A percentile compares a stretch with the other conserved stretches of the same genome.
phyloP scores from a whole-genome alignment of 768 basidiomycete species.

The Suillus alpinus region DNA sequence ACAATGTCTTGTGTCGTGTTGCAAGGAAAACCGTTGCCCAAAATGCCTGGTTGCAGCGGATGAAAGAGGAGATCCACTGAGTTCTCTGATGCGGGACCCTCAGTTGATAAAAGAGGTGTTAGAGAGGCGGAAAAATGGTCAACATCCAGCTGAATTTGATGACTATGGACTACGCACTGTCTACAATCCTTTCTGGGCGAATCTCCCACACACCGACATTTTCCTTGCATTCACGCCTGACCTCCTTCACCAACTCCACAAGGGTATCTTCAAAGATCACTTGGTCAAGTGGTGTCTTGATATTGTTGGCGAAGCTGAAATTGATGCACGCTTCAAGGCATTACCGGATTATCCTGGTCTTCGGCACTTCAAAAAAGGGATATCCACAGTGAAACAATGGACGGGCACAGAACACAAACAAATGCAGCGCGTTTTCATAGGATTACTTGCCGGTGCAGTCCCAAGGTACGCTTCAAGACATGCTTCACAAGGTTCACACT shows the following conservation, averaged over 20 bases:
- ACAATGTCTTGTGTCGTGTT: constrained; percentile 14
- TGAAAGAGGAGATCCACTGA: constrained; percentile 1
- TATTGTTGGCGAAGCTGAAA: constrained; percentile 7
- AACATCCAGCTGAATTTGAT: constrained; percentile 5
- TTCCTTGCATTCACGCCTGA: constrained; percentile 36
- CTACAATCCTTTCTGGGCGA: constrained; percentile 38
- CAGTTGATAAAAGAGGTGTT: neutral
- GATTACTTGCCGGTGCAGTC: constrained; percentile 23
- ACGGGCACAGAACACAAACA: constrained; percentile 41
- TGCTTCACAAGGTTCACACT: too few relatives aligned
- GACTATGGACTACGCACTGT: neutral
- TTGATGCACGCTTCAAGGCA: constrained; percentile 14
- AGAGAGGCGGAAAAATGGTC: constrained; percentile 1
- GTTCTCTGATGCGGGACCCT: neutral
- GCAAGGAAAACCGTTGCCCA: constrained; percentile 11
- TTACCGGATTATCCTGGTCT: constrained; percentile 12
- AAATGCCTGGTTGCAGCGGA: constrained; percentile 2
- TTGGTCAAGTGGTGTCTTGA: constrained; percentile 34
- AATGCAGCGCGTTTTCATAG: constrained; percentile 35
- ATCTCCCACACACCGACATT: constrained; percentile 40
- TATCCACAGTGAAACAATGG: constrained; percentile 39
- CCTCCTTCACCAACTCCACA: constrained; percentile 46
- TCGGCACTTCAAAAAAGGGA: constrained; percentile 40
- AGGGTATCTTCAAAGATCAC: constrained; percentile 47
- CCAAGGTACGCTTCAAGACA: neutral